Evolutionary conservation across 495 filamentous ascomycete species (phyloP).

Genomic region (Bombardia bombarda): DNA sequence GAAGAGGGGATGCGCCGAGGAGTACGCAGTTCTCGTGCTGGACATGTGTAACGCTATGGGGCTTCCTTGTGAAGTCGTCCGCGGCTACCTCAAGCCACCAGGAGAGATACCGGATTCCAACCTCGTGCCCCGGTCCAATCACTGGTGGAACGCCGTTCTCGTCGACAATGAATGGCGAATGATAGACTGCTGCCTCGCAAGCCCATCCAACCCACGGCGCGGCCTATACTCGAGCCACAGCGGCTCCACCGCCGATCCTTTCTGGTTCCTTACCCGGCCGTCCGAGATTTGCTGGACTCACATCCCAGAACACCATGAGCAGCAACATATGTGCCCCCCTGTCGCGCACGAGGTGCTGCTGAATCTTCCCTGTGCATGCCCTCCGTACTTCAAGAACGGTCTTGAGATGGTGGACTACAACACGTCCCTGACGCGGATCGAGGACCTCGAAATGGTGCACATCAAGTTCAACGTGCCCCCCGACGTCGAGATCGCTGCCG

Average conservation of each 20-base stretch:
- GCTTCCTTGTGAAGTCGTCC: constrained; percentile 73
- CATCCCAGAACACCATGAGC: constrained; percentile 71
- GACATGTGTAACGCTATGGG: constrained; percentile 95
- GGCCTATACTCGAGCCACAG: constrained; percentile 64
- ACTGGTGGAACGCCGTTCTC: constrained; percentile 97
- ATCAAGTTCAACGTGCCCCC: constrained; percentile 77
- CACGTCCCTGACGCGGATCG: constrained; percentile 76
- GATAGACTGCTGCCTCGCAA: constrained; percentile 90
- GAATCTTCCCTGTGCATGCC: constrained; percentile 75
- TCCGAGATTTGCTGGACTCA: constrained; percentile 91
- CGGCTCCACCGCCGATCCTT: constrained; percentile 65
- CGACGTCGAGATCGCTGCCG: constrained; percentile 90
- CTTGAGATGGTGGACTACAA: constrained; percentile 81
- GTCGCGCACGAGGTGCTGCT: constrained; percentile 76
- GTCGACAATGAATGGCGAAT: constrained; percentile 94
- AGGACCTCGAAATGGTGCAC: constrained; percentile 87
- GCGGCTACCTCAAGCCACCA: constrained; percentile 83
- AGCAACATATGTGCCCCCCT: constrained; percentile 89
- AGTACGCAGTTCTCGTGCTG: constrained; percentile 77
- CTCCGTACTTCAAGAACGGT: constrained; percentile 77
- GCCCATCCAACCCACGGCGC: constrained; percentile 78
- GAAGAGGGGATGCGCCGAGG: constrained; percentile 79
- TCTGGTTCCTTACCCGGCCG: constrained; percentile 86
- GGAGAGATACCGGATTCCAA: constrained; percentile 75
- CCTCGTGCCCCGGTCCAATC: constrained; percentile 72